A percentile compares a stretch with the other conserved stretches of the same genome.
These are phyloP conservation scores for Porogramme epimiltina DNA, from an alignment of 1,284 basidiomycete genomes.

Conservation along the genomic window DNA sequence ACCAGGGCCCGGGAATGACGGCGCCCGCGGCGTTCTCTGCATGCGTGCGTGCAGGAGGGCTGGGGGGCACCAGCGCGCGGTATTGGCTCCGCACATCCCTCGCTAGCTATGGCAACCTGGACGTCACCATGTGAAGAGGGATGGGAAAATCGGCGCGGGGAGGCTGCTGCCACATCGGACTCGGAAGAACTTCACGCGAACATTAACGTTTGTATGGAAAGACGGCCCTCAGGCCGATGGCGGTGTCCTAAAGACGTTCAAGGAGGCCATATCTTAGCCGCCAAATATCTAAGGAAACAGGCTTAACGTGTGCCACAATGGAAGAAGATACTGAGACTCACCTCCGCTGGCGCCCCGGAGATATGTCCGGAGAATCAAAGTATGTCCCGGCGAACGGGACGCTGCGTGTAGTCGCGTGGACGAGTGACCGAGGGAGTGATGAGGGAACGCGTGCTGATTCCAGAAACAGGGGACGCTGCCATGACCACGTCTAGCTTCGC, in stretches of 20 bases:
- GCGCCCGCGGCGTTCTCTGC: background rate
- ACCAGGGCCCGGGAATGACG: conserved; percentile 1
- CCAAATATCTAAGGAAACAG: too few relatives aligned
- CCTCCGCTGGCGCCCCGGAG: too few relatives aligned
- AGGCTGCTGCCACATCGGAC: background rate
- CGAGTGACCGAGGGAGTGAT: background rate
- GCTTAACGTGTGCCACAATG: too few relatives aligned
- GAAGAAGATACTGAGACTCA: too few relatives aligned
- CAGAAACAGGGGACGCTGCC: conserved; percentile 5
- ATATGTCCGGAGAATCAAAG: too few relatives aligned
- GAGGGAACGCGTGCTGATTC: background rate
- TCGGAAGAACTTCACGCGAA: too few relatives aligned
- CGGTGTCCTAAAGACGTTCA: too few relatives aligned
- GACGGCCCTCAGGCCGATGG: too few relatives aligned
- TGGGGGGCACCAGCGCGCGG: background rate
- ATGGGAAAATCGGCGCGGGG: background rate
- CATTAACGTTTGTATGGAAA: too few relatives aligned
- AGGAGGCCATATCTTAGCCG: too few relatives aligned
- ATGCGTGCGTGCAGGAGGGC: background rate
- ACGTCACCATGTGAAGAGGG: conserved; percentile 5
- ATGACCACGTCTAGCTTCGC: conserved; percentile 5
- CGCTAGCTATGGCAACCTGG: conserved; percentile 9
- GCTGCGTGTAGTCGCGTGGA: background rate
- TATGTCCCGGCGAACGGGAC: background rate
- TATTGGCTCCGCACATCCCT: conserved; percentile 3